phyloP scores from a whole-genome alignment of 768 basidiomycete genomes.

The Leccinum truebloodii region DNA sequence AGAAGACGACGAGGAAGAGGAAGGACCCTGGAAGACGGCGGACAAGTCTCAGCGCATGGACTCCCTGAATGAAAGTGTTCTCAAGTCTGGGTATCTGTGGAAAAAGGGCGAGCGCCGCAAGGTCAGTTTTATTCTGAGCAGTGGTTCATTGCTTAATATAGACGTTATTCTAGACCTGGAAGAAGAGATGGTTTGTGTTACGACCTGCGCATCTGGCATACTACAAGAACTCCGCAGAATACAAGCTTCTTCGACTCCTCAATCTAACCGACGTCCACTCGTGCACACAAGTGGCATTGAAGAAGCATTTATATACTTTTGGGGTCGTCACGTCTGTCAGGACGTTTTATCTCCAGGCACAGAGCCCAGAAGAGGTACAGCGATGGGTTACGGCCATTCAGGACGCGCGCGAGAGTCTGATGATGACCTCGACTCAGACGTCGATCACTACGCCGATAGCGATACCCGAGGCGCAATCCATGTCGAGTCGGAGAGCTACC shows the following conservation, averaged over 20 bases:
- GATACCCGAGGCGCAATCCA: slow-evolving; percentile 41
- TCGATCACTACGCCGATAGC: slow-evolving; percentile 54
- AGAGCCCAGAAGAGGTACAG: slow-evolving; percentile 66
- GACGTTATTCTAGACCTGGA: slow-evolving; percentile 75
- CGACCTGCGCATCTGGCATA: slow-evolving; percentile 91
- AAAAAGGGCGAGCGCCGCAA: slow-evolving; percentile 98
- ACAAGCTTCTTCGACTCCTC: slow-evolving; percentile 85
- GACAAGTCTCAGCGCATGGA: slow-evolving; percentile 44
- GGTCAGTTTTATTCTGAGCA: slow-evolving; percentile 48
- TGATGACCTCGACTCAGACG: slow-evolving; percentile 61
- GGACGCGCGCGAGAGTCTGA: slow-evolving; percentile 64
- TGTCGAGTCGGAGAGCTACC: slow-evolving; percentile 33
- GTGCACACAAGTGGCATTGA: slow-evolving; percentile 83
- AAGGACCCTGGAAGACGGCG: slow-evolving; percentile 62
- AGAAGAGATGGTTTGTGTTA: slow-evolving; percentile 98
- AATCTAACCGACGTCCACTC: slow-evolving; percentile 89
- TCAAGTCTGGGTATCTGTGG: slow-evolving; percentile 93
- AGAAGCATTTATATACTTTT: slow-evolving; percentile 87
- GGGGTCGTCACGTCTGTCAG: slow-evolving; percentile 88
- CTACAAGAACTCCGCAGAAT: slow-evolving; percentile 95
- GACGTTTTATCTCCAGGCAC: slow-evolving; percentile 90
- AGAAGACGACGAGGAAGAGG: slow-evolving; percentile 69
- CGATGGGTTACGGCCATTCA: slow-evolving; percentile 86
- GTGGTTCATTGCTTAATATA: slow-evolving; percentile 3
- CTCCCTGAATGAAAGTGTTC: slow-evolving; percentile 64